These are phyloP conservation scores for Notholithocarpus densiflorus DNA, from an alignment of 306 rosid genomes.

Conservation along the genomic window DNA sequence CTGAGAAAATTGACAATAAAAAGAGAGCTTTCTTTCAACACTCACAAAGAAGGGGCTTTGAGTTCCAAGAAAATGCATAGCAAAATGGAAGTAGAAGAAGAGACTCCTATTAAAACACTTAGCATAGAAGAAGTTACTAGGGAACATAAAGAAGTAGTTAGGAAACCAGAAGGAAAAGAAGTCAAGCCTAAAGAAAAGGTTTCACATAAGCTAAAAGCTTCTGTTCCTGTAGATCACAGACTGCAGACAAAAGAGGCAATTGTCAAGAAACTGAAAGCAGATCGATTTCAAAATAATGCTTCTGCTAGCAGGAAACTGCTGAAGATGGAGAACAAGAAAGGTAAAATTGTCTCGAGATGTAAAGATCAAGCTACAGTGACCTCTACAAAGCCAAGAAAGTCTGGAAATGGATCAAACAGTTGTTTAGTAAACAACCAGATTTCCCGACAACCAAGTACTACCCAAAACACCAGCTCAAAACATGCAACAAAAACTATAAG, in stretches of 20 bases:
- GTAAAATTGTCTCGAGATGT: conserved; percentile 40
- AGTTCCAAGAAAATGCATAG: conserved; percentile 31
- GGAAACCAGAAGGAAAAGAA: conserved; percentile 37
- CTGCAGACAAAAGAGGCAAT: conserved; percentile 39
- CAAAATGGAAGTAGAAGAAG: conserved; percentile 40
- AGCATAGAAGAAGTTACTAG: conserved; percentile 36
- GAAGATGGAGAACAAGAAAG: conserved; percentile 42
- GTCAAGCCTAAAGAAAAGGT: conserved; percentile 41
- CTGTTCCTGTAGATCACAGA: conserved; percentile 29
- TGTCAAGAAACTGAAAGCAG: conserved; percentile 32
- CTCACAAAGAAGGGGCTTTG: conserved; percentile 31
- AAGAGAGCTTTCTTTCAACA: conserved; percentile 35
- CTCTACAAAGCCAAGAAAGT: conserved; percentile 44
- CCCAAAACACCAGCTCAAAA: conserved; percentile 28
- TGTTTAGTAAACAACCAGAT: no score
- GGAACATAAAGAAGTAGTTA: conserved; percentile 25
- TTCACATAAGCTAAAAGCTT: conserved; percentile 40
- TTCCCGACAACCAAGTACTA: conserved; percentile 18
- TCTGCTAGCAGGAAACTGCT: conserved; percentile 29
- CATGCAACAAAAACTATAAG: conserved; percentile 19
- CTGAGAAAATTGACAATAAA: conserved; percentile 29
- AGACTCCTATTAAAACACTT: conserved; percentile 25
- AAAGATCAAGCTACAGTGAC: conserved; percentile 46
- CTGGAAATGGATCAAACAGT: conserved; percentile 36
- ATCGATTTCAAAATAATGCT: conserved; percentile 28